Base-by-base conservation (phyloP, 139 green algal species). In the Pycnococcus provasolii region DNA sequence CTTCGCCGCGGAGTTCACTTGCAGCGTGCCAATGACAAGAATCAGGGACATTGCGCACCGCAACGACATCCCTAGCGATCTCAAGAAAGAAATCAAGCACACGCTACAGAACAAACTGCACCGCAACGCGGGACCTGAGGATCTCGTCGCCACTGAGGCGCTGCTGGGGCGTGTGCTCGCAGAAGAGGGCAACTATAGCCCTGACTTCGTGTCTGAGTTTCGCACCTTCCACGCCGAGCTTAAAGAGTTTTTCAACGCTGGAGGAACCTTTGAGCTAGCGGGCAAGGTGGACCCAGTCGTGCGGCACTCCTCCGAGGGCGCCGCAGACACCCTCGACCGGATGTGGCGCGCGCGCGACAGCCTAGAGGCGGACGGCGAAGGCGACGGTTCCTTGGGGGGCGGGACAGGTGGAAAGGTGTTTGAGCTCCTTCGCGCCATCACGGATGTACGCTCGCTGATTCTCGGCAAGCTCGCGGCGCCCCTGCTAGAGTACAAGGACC, bases 81-180 rank as follows among this genome's bases (percentile, higher is more conserved):
- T 77, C 3, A 77, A 77, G 71, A 73, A 88, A 43, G 91, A 97
- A 84, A 96, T 97, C 81, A 97, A 97, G 84, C 91, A 97, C 82
- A 97, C 91, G 42, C 85, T 97, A 55, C 89, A 95, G 80, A 97
- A 97, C 85, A 97, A 97, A 87, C 83, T 97, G 62, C 91, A 97
- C 80, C 83, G 91, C 69, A 94, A 92, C 73, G 91, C 91, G 15
- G 91, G 86, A 0, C 91, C 91, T 1, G 91, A 97, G 73, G 91
- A 97, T 76, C 77, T 97, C 45, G 81, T 95, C 42, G 92, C 91
- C 4, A 91, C 88, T 0, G 90, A 97, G 77, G 73, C 68, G 1
- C 89, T 97, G 87, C 83, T 97, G 58, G 61, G 67, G 26, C 81
- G 83, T 42, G 71, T 96, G 3, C 53, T 54, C 0, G 13, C 7